Base-by-base conservation (phyloP, 495 filamentous ascomycete genomes). In the Parachaetomium inaequale region DNA sequence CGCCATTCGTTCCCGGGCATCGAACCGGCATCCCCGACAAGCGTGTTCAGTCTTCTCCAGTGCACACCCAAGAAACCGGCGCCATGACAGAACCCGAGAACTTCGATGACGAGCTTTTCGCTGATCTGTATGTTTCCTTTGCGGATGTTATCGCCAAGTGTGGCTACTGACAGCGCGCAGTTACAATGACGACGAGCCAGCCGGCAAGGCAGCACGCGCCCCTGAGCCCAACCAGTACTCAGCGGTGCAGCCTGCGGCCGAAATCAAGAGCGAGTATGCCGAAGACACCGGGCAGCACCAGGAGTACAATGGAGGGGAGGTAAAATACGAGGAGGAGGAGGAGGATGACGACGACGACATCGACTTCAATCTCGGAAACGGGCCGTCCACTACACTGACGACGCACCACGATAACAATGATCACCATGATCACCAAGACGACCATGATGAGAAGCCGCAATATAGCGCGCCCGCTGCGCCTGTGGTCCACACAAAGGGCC, bases 51-150 rank as follows among this genome's bases (percentile, higher is more conserved):
- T 46, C 40, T 43, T 43, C 42, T 32, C 32, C 29, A 3, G 17
- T 21, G 26, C 17, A 14, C 25, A 19, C 26, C 10, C 10, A 49
- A 4, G 12, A 49, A 28, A 7, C 49, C 61, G 62, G 60, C 64
- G 75, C 40, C 59, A 96, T 96, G 92, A 85, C 91, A 26, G 92
- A 96, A 73, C 84, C 85, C 52, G 92, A 95, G 73, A 92, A 93
- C 63, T 87, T 93, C 65, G 95, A 98, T 55, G 95, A 98, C 69
- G 94, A 98, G 83, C 88, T 98, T 70, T 98, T 98, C 74, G 94
- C 92, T 65, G 94, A 98, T 79, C 85, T 98, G 94, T 98, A 82
- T 73, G 92, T 83, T 38, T 5, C 23, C 0, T 5, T 36, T n/a
- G 1, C 5, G 14, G 10, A 26, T 19, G 4, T 1, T 17, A 2